Evolutionary conservation across 2,329 filamentous ascomycete genomes (phyloP).

Genomic region (Xylariaceae sp.): DNA sequence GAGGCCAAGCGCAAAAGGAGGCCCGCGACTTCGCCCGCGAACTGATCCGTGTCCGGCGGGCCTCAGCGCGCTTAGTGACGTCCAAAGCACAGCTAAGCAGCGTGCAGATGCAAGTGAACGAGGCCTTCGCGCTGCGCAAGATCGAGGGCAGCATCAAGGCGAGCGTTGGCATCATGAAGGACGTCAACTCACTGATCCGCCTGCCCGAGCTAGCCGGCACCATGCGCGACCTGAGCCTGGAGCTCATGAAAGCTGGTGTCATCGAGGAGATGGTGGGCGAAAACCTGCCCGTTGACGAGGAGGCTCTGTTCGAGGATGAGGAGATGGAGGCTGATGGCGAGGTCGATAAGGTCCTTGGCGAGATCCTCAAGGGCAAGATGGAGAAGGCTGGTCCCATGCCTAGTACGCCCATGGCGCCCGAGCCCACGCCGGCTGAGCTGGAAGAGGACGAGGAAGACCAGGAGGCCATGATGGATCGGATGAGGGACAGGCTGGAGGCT

Average conservation of each 20-base stretch:
- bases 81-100: constrained; percentile 87
- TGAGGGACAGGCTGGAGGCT: constrained; percentile 86
- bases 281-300: constrained; percentile 68
- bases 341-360: constrained; percentile 88
- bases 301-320: constrained; percentile 66
- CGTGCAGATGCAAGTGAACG: constrained; percentile 96
- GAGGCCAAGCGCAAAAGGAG: constrained; percentile 74
- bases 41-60: constrained; percentile 76
- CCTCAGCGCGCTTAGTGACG: constrained; percentile 69
- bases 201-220: constrained; percentile 83
- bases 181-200: constrained; percentile 81
- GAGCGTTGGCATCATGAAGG: constrained; percentile 91
- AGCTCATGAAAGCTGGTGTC: constrained; percentile 90
- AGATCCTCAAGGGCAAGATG: constrained; percentile 80
- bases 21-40: constrained; percentile 85
- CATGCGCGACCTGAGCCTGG: constrained; percentile 81
- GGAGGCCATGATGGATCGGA: constrained; percentile 88
- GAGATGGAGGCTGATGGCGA: constrained; percentile 73
- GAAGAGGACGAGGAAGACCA: constrained; percentile 79
- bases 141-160: constrained; percentile 89
- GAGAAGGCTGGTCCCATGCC: constrained; percentile 58
- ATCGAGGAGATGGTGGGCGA: constrained; percentile 98
- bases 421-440: constrained; percentile 44
- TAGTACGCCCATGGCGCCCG: constrained; percentile 50
- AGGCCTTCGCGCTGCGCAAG: constrained; percentile 91